Evolutionary conservation across 768 basidiomycete species (phyloP), one percentile per base, ranked within the genome.

Genomic region (Naganishia onofrii): DNA sequence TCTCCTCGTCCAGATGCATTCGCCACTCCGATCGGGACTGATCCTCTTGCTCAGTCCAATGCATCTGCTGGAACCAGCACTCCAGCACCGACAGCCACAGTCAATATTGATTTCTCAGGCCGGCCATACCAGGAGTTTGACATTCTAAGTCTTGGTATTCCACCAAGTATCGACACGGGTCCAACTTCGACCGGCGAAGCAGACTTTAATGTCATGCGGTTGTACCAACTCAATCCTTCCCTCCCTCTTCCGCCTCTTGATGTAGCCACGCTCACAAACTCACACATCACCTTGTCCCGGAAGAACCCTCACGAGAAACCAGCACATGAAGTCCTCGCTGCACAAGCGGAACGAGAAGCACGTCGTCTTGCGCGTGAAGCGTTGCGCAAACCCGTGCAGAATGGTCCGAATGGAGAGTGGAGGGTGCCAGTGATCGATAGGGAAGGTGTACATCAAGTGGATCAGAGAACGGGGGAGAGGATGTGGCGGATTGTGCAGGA

Each of bases 371-470:
- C 38, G 7, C 21, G 38, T 1, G 60, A 63, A 42, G 10, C 19
- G 12, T 26, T 44, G 31, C 17, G 32, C 5, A 42, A 63, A 29
- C 38, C 60, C 13, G 60, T 63, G 38, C 60, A 63, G 60, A 63
- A 63, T 29, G 60, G 60, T 26, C 56, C 68, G 3, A 58, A 69
- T 36, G 68, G 68, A 21, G 58, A 57, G 13, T 69, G 68, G 68
- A 31, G 57, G 21, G 68, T 60, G 5, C 38, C 56, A 19, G 31
- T 60, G 21, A 58, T 57, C 21, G 68, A 69, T 63, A 44, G 57
- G 23, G 51, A 58, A n/a, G 19, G 32, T 10, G 51, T 38, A 57
- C 38, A 54, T 26, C 56, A 60, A 44, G 51, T 52, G 15, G 58
- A 69, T 48, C 44, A 60, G 38, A 32, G 58, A 42, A 69, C 44